Evolutionary conservation across 2,329 filamentous ascomycete species (phyloP), one percentile per base, ranked within the genome.

Genomic region (Tricladium varicosporioides): DNA sequence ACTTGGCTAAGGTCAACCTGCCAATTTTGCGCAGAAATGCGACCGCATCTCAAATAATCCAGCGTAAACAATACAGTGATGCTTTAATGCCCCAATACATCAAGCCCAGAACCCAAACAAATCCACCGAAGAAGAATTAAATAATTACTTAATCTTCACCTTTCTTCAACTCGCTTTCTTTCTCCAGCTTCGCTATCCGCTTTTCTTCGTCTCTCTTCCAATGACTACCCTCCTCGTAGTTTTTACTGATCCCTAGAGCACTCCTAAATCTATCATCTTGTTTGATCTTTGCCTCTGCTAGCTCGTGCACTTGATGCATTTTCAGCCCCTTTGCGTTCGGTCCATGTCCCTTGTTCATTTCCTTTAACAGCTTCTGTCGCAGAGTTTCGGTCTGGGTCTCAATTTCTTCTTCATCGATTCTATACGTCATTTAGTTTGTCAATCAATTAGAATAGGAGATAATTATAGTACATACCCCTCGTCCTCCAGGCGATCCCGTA

Each of bases 251-350:
- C 50, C 92, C 92, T 64, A 99, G 78, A 7, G 94, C 94, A 73
- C 81, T 89, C 63, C 93, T 79, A 71, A 99, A 77, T 66, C 89
- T 83, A 75, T 97, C 92, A 73, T 88, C 96, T 80, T 99, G 94
- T 72, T 91, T 88, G 65, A 96, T 93, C 81, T 99, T 99, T 59
- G 93, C 94, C 68, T 94, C 89, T 15, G 94, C 94, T 72, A 96
- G 81, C 75, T 97, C 94, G 76, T 99, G 94, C 16, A 97, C 92
- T 75, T 97, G 91, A 74, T 97, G 92, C 63, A 86, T 81, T 76
- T 97, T 99, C 62, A 97, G 80, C 9, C 83, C 81, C 65, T 78
- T 82, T 53, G 71, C 75, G 55, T 74, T 71, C n/a, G 57, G 52
- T 69, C 73, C 19, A 61, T 71, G 33, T 65, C 71, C 53, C 68